Conservation (phyloP, 192 early-diverging fungal genomes). For the Gamsiella multidivaricata region DNA sequence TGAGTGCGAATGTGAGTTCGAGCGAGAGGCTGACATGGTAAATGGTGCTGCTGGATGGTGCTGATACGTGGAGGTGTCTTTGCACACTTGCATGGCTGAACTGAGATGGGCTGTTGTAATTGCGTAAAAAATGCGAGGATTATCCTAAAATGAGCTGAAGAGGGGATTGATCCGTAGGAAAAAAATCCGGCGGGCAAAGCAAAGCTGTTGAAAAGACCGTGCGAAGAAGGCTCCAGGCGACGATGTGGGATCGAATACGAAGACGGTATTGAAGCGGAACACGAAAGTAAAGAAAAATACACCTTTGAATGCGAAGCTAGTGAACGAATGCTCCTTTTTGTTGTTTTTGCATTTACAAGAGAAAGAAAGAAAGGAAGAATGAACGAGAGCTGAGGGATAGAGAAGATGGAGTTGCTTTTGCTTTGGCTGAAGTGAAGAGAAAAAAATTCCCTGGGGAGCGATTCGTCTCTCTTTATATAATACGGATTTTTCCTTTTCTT, state of each 20-base stretch:
- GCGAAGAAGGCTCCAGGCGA: no score
- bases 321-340: no score
- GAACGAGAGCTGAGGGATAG: neutral
- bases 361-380: neutral
- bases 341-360: no score
- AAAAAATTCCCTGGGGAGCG: neutral
- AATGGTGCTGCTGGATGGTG: constrained; percentile 4
- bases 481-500: no score
- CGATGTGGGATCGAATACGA: no score
- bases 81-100: constrained; percentile 33
- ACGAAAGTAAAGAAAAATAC: no score
- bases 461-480: neutral
- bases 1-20: neutral
- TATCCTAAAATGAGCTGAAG: neutral
- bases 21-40: constrained; percentile 2
- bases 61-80: neutral
- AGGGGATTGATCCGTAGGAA: no score
- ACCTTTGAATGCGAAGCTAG: no score
- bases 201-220: neutral
- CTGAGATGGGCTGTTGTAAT: neutral
- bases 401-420: neutral
- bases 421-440: neutral
- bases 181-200: neutral
- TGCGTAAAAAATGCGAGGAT: neutral
- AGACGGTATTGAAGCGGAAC: no score